These are phyloP conservation scores for Eremothecium sinecaudum DNA, from an alignment of 1,139 yeast species.

Conservation along the genomic window DNA sequence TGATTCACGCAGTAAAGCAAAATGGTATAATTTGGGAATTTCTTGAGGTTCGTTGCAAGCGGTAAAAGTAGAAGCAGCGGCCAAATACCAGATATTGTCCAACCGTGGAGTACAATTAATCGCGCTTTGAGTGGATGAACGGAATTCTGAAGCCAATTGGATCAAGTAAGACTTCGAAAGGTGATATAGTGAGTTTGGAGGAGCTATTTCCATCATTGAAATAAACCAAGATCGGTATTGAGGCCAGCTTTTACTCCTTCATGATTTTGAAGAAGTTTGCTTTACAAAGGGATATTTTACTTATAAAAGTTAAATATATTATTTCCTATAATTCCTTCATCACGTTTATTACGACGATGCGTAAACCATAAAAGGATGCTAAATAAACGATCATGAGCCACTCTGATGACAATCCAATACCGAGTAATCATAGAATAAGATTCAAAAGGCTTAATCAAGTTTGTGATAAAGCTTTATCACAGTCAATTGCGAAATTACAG, in stretches of 20 bases:
- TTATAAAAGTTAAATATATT: too few relatives aligned
- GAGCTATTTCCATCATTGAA: too few relatives aligned
- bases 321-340: too few relatives aligned
- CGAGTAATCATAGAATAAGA: slow-evolving; percentile 33
- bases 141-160: not conserved
- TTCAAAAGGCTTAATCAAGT: slow-evolving; percentile 47
- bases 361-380: too few relatives aligned
- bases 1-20: slow-evolving; percentile 51
- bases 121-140: not conserved
- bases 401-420: not conserved
- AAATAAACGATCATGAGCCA: too few relatives aligned
- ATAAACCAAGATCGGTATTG: too few relatives aligned
- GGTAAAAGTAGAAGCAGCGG: slow-evolving; percentile 76
- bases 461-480: slow-evolving; percentile 57
- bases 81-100: slow-evolving; percentile 55
- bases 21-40: slow-evolving; percentile 64
- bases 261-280: too few relatives aligned
- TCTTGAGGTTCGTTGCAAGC: slow-evolving; percentile 78
- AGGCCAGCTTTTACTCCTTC: too few relatives aligned
- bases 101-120: slow-evolving; percentile 34
- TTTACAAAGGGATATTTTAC: too few relatives aligned
- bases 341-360: too few relatives aligned
- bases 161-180: not conserved
- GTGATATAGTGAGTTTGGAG: too few relatives aligned
- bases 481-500: slow-evolving; percentile 50